phyloP scores from a whole-genome alignment of 1,284 basidiomycete genomes.

The Tilletia walkeri region DNA sequence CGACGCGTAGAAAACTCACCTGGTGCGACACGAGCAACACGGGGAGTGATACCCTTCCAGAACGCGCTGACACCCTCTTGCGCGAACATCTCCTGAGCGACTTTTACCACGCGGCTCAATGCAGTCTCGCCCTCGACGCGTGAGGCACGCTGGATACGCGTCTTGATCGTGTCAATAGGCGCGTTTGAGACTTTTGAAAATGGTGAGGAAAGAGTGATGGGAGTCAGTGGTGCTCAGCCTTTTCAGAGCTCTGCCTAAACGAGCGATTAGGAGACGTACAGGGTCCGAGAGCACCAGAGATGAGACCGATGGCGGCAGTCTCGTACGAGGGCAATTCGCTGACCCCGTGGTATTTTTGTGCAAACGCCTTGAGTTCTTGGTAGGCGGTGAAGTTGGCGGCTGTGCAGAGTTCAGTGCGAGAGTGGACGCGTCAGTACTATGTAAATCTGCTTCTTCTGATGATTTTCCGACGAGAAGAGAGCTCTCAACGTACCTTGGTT shows the following conservation, averaged over 20 bases:
- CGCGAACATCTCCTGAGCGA: constrained; percentile 87
- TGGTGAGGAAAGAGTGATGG: background rate
- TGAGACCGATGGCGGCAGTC: constrained; percentile 86
- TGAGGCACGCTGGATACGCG: constrained; percentile 75
- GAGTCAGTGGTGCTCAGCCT: background rate
- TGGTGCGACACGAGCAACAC: constrained; percentile 92
- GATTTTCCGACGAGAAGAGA: background rate
- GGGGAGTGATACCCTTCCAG: constrained; percentile 82
- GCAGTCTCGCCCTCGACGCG: constrained; percentile 76
- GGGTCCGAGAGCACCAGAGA: constrained; percentile 95
- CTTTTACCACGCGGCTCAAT: constrained; percentile 68
- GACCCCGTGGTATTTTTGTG: constrained; percentile 67
- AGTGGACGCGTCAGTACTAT: constrained; percentile 1
- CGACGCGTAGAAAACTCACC: constrained; percentile 22
- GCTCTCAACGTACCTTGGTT: constrained; percentile 73
- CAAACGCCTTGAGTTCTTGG: constrained; percentile 87
- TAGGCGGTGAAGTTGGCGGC: constrained; percentile 98
- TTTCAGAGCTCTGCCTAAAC: too few relatives aligned
- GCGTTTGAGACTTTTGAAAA: constrained; percentile 75
- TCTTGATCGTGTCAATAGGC: constrained; percentile 97
- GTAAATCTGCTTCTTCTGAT: background rate
- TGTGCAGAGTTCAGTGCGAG: constrained; percentile 23
- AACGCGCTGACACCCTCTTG: constrained; percentile 85
- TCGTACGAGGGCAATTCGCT: constrained; percentile 73
- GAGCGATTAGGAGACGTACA: constrained; percentile 18